These are phyloP conservation scores for Daldinia eschscholtzii DNA, from an alignment of 2,329 filamentous ascomycete genomes.

Conservation along the genomic window DNA sequence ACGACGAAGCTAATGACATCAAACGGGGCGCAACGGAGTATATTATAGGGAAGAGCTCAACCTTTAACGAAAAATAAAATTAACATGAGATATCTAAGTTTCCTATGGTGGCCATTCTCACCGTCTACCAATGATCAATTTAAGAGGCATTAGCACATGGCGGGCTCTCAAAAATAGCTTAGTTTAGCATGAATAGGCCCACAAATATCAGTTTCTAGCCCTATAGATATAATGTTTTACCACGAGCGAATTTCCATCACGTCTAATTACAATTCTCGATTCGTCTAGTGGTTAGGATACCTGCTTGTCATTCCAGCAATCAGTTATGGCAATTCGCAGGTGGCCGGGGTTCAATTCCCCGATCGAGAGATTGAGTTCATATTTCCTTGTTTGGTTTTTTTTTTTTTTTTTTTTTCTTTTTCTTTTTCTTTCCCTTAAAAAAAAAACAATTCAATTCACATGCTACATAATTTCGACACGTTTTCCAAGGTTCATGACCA, in stretches of 20 bases:
- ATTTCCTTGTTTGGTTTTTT: constrained; percentile 6
- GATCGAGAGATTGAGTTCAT: constrained; percentile 48
- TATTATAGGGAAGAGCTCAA: neutral
- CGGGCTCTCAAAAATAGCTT: neutral
- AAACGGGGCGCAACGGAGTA: neutral
- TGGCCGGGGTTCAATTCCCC: constrained; percentile 54
- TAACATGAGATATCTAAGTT: neutral
- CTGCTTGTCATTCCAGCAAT: constrained; percentile 33
- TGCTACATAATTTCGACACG: no score
- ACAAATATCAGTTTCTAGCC: neutral
- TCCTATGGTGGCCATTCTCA: no score
- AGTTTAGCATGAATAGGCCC: neutral
- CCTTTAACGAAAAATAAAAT: neutral
- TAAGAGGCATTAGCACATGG: neutral
- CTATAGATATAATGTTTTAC: neutral
- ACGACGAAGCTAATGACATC: neutral
- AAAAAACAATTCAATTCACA: no score
- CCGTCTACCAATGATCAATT: no score
- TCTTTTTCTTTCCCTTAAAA: neutral
- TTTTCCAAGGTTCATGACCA: no score
- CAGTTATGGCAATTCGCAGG: constrained; percentile 39
- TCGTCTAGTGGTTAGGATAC: constrained; percentile 43
- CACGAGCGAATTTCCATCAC: neutral
- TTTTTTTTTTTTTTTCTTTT: constrained; percentile 2
- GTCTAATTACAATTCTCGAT: constrained; percentile 27